Percentiles rank a stretch among this genome's conserved stretches.
phyloP scores from a whole-genome alignment of 164 flowering plant species.

The Echeveria elegans region DNA sequence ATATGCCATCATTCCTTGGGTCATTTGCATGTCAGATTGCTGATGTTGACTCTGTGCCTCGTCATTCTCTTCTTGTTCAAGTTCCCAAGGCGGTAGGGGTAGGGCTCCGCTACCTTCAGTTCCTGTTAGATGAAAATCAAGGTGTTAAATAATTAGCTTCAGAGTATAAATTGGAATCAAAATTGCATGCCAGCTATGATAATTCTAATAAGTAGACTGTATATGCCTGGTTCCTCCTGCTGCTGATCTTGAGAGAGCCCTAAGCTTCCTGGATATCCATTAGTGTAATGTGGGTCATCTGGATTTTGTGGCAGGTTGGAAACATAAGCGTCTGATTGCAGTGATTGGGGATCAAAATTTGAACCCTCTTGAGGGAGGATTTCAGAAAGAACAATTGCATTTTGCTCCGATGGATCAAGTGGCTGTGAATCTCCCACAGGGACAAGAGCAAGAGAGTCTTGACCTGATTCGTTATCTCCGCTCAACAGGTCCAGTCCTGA shows the following conservation, averaged over 20 bases:
- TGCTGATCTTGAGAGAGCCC: conserved; percentile 1
- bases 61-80: conserved; percentile 4
- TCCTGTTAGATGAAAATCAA: conserved; percentile 8
- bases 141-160: background rate
- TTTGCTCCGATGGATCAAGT: conserved; percentile 6
- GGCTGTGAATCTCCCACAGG: conserved; percentile 10
- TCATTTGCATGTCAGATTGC: conserved; percentile 7
- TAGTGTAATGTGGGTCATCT: conserved; percentile 10
- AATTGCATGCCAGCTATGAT: background rate
- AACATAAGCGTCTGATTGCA: conserved; percentile 4
- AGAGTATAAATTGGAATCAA: background rate
- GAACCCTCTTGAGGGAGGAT: background rate
- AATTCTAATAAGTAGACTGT: background rate
- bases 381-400: background rate
- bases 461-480: conserved; percentile 8
- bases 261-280: conserved; percentile 5
- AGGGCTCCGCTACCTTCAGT: background rate
- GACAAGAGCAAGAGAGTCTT: conserved; percentile 14
- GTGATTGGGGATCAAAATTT: conserved; percentile 10
- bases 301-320: conserved; percentile 8
- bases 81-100: conserved; percentile 15
- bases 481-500: conserved; percentile 14
- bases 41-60: conserved; percentile 6
- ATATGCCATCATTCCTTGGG: background rate
- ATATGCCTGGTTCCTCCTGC: conserved; percentile 2